Evolutionary conservation across 257 asterid species (phyloP).

Genomic region (Apocynum venetum): DNA sequence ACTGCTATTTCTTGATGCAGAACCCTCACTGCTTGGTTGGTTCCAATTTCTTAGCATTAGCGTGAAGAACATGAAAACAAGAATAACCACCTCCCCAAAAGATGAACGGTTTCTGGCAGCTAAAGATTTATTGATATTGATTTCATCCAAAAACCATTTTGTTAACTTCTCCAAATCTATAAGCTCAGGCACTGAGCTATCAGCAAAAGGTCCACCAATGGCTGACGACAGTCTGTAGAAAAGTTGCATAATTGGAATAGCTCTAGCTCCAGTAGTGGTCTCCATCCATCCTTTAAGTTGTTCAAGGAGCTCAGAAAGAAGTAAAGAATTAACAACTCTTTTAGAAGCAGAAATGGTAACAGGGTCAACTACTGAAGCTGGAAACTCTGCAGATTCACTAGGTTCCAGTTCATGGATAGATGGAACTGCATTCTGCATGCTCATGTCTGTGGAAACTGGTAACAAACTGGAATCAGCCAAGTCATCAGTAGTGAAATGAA

Average conservation of each 20-base stretch:
- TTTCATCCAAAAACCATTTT: slow-evolving; percentile 87
- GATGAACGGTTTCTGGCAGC: slow-evolving; percentile 66
- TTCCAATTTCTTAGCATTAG: slow-evolving; percentile 99
- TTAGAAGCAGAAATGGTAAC: slow-evolving; percentile 94
- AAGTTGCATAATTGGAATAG: slow-evolving; percentile 95
- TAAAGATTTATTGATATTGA: slow-evolving; percentile 60
- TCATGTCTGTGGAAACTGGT: slow-evolving; percentile 59
- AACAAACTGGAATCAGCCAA: slow-evolving; percentile 56
- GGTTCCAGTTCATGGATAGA: slow-evolving; percentile 79
- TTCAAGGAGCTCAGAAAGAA: slow-evolving; percentile 92
- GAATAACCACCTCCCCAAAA: slow-evolving; percentile 83
- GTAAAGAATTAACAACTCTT: slow-evolving; percentile 87
- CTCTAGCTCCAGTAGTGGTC: slow-evolving; percentile 77
- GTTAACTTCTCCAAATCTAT: slow-evolving; percentile 80
- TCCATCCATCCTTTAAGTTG: slow-evolving; percentile 96
- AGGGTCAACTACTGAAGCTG: slow-evolving; percentile 71
- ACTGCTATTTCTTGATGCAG: slow-evolving; percentile 57
- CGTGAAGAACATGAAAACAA: slow-evolving; percentile 89
- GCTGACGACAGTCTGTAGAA: slow-evolving; percentile 92
- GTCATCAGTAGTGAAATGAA: slow-evolving; percentile 76
- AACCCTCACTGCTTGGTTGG: slow-evolving; percentile 81
- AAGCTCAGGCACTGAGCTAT: slow-evolving; percentile 59
- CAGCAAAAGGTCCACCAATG: slow-evolving; percentile 88
- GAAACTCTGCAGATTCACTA: slow-evolving; percentile 68
- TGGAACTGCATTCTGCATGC: slow-evolving; percentile 50